phyloP scores from a whole-genome alignment of 441 rosid species.

The Eutrema salsugineum region DNA sequence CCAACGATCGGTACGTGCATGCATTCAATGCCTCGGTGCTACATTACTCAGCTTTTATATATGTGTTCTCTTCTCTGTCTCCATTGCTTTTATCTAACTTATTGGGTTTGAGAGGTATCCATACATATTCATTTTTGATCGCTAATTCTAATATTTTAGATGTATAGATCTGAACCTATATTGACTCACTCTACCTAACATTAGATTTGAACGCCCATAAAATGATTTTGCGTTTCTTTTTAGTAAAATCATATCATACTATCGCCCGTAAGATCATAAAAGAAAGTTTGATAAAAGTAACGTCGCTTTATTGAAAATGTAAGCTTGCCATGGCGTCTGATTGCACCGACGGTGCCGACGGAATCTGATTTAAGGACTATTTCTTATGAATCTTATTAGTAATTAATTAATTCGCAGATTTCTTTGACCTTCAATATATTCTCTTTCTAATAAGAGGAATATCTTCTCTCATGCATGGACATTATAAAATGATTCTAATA shows the following conservation, averaged over 20 bases:
- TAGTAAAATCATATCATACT: not conserved
- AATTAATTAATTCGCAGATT: constrained; percentile 4
- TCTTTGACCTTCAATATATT: constrained; percentile 10
- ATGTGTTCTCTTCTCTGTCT: too few species aligned
- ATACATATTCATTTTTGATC: not conserved
- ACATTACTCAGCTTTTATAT: not conserved
- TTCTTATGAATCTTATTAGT: not conserved
- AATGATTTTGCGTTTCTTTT: not conserved
- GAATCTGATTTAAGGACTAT: not conserved
- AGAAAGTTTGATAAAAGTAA: too few species aligned
- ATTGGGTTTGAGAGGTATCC: too few species aligned
- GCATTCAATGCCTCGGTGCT: constrained; percentile 21
- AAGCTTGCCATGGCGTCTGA: constrained; percentile 3
- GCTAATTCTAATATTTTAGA: not conserved
- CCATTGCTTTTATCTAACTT: not conserved
- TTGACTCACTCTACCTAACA: too few species aligned
- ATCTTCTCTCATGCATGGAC: not conserved
- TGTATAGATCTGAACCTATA: too few species aligned
- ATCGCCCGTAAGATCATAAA: too few species aligned
- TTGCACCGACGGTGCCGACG: not conserved
- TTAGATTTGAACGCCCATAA: too few species aligned
- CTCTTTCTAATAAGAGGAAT: not conserved
- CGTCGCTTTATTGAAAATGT: constrained; percentile 11
- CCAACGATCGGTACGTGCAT: constrained; percentile 17
- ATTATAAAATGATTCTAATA: not conserved